Percentiles rank a stretch among this genome's conserved stretches.
phyloP scores from a whole-genome alignment of 78 protist species.

The Mastigamoeba balamuthi region DNA sequence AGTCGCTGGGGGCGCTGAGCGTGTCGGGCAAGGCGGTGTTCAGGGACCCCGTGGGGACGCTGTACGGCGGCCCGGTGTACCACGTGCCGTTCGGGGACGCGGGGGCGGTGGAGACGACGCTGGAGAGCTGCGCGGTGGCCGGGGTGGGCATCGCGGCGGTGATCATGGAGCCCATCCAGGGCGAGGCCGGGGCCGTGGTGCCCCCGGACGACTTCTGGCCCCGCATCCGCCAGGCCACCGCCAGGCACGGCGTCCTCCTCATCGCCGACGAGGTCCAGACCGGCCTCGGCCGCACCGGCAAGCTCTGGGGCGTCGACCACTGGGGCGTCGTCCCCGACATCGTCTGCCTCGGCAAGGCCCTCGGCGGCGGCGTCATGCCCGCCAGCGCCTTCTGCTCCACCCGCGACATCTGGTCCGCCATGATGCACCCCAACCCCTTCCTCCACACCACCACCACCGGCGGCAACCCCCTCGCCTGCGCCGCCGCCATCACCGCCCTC shows the following conservation, averaged over 20 bases:
- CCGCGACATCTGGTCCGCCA: conserved; percentile 7
- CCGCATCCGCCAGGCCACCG: not conserved
- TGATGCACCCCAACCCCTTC: conserved; percentile 38
- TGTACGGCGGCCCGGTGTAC: conserved; percentile 34
- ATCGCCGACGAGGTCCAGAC: not conserved
- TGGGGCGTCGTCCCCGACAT: conserved; percentile 51
- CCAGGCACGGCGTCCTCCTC: not conserved
- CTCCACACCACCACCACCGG: conserved; percentile 75
- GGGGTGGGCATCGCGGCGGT: conserved; percentile 27
- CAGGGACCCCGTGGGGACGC: conserved; percentile 26
- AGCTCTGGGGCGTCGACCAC: conserved; percentile 17
- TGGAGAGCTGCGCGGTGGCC: not conserved
- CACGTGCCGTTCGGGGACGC: conserved; percentile 16
- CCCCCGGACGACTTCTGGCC: conserved; percentile 38
- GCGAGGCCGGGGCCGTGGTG: conserved; percentile 66
- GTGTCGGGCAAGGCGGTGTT: not conserved
- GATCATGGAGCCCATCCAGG: conserved; percentile 75
- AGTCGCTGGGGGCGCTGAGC: conserved; percentile 26
- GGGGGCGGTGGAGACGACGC: conserved; percentile 17
- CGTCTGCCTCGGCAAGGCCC: conserved; percentile 60
- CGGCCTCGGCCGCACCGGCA: not conserved
- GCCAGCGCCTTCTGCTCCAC: conserved; percentile 22
- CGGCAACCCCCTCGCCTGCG: conserved; percentile 72
- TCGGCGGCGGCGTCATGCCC: conserved; percentile 58
- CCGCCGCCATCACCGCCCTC: conserved; percentile 60